Conservation (phyloP, 257 asterid genomes). For the Schizonepeta tenuifolia region DNA sequence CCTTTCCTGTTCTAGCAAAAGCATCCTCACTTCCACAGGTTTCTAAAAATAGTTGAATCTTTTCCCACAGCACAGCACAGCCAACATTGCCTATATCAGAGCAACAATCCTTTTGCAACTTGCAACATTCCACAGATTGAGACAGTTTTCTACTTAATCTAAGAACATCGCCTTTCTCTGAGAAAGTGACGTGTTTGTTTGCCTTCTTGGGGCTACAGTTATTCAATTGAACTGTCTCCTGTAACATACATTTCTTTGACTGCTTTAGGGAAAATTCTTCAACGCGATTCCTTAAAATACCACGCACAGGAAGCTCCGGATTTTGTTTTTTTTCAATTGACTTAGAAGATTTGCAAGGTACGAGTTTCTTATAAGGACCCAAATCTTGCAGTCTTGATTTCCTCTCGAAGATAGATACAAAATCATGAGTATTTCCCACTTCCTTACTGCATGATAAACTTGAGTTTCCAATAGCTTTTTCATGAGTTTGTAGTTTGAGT, state of each 20-base stretch:
- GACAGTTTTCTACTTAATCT: slow-evolving; percentile 31
- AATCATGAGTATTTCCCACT: slow-evolving; percentile 25
- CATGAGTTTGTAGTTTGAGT: slow-evolving; percentile 47
- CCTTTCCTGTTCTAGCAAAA: slow-evolving; percentile 33
- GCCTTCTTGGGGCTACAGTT: slow-evolving; percentile 29
- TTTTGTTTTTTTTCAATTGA: slow-evolving; percentile 37
- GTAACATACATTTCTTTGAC: slow-evolving; percentile 32
- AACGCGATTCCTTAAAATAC: slow-evolving; percentile 42
- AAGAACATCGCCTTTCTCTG: slow-evolving; percentile 42
- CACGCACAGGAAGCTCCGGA: slow-evolving; percentile 36
- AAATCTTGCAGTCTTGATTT: slow-evolving; percentile 36
- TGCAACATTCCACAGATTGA: slow-evolving; percentile 29
- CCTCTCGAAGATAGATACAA: slow-evolving; percentile 33
- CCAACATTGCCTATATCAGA: slow-evolving; percentile 27
- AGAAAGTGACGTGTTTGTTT: slow-evolving; percentile 50
- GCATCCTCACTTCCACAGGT: slow-evolving; percentile 40
- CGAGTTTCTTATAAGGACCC: slow-evolving; percentile 37
- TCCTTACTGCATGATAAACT: slow-evolving; percentile 41
- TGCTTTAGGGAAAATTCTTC: slow-evolving; percentile 30
- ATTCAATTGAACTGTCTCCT: slow-evolving; percentile 35
- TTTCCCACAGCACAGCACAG: slow-evolving; percentile 27
- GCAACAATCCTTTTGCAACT: slow-evolving; percentile 17
- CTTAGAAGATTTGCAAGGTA: slow-evolving; percentile 33
- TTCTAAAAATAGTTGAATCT: slow-evolving; percentile 22
- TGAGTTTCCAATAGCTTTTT: slow-evolving; percentile 29